Base-by-base conservation (phyloP, 2,329 filamentous ascomycete genomes). In the Phyllosticta citriasiana region DNA sequence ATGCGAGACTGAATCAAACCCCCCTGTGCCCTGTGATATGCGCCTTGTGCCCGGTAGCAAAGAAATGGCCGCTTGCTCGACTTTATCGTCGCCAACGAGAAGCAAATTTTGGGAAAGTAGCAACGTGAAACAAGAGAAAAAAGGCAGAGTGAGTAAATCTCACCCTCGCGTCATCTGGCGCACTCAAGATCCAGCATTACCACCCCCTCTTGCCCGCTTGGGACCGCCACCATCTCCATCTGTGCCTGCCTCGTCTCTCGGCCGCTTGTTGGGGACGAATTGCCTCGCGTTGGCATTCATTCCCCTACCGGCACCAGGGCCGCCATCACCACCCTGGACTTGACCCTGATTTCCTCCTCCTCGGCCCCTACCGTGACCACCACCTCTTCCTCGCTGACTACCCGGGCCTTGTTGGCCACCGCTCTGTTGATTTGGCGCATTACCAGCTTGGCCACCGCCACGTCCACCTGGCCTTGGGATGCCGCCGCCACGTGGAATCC, bases 261-360 rank as follows among this genome's bases (percentile, higher is more conserved):
- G 66, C 7, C 72, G 67, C 65, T 74, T 74, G 65, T 73, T 69
- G 24, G 73, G 73, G n/a, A 68, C 64, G 55, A 76, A 76, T 4
- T 69, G 67, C 56, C 62, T 63, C 1, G 74, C 74, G 19, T 65
- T 67, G 0, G 73, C 69, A 53, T 74, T 77, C 63, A 77, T 65
- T n/a, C 40, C 40, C 4, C 65, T 64, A 1, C 68, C 65, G 2
- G 64, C 66, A 19, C 71, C 67, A 47, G 70, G 64, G 7, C 66
- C 61, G 57, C 67, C 60, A 12, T 64, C 62, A 25, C 66, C 65
- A 9, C 68, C 69, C 27, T 35, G 63, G 25, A 19, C 51, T 7
- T 56, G 40, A 40, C 59, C 59, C 3, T 53, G 57, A 16, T 55
- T 51, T 25, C 60, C 60, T 19, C 60, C 52, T 4, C 60, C 60